A percentile compares a stretch with the other conserved stretches of the same genome.
Conservation (phyloP, 306 rosid genomes). For the Rosa multiflora region DNA sequence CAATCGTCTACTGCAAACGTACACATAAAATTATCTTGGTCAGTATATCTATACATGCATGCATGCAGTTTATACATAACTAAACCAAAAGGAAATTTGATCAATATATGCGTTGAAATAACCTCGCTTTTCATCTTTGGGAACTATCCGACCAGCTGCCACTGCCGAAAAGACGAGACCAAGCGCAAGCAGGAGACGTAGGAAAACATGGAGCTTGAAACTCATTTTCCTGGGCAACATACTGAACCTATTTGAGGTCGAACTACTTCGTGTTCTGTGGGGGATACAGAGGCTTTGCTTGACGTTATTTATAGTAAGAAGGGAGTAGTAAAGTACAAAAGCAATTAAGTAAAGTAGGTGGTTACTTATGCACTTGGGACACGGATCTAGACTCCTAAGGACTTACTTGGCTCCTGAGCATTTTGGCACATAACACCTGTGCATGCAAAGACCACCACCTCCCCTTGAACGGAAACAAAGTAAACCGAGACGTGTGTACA, state of each 20-base stretch:
- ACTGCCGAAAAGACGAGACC: background rate
- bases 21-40: background rate
- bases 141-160: background rate
- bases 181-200: background rate
- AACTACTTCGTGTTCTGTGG: background rate
- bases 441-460: background rate
- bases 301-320: background rate
- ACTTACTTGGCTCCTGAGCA: background rate
- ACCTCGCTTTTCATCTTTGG: slow-evolving; percentile 4
- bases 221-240: slow-evolving; percentile 8
- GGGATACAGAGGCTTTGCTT: background rate
- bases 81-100: background rate
- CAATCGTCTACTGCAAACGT: background rate
- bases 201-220: background rate
- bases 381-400: background rate
- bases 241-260: background rate
- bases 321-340: background rate
- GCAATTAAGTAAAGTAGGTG: background rate
- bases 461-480: background rate
- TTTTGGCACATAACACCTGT: background rate
- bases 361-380: background rate
- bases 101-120: background rate
- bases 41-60: background rate
- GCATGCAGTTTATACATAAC: background rate
- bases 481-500: background rate